Conservation (phyloP, 192 early-diverging fungal species). For the Backusella morwellensis region DNA sequence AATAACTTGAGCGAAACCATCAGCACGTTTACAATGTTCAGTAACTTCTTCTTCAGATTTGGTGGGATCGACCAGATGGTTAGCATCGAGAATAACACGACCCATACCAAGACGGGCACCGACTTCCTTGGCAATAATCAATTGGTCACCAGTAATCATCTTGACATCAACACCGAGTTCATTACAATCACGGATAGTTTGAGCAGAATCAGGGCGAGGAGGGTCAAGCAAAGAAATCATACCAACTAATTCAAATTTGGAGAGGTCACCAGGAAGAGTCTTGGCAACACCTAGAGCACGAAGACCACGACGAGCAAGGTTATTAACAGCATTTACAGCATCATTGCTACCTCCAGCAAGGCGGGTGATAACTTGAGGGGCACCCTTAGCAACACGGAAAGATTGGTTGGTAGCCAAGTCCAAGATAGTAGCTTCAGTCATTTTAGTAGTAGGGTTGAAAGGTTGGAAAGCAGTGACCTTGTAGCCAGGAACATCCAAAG, state of each 20-base stretch:
- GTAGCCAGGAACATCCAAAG: conserved; percentile 80
- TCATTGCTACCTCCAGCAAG: conserved; percentile 81
- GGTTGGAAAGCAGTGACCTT: conserved; percentile 82
- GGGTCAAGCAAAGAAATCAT: conserved; percentile 87
- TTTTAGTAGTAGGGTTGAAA: conserved; percentile 86
- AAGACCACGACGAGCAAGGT: conserved; percentile 86
- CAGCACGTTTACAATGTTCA: conserved; percentile 75
- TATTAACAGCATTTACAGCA: conserved; percentile 79
- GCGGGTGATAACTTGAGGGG: conserved; percentile 90
- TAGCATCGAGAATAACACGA: conserved; percentile 82
- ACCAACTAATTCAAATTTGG: conserved; percentile 77
- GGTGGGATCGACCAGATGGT: conserved; percentile 64
- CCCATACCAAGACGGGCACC: conserved; percentile 84
- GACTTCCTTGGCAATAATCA: conserved; percentile 88
- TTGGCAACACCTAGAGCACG: conserved; percentile 62
- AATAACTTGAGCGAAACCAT: conserved; percentile 94
- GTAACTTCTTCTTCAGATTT: conserved; percentile 67
- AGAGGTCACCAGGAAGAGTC: conserved; percentile 61
- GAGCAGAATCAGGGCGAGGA: conserved; percentile 79
- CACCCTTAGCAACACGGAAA: conserved; percentile 93
- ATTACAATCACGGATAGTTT: conserved; percentile 81
- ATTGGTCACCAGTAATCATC: conserved; percentile 94
- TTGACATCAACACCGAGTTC: conserved; percentile 83
- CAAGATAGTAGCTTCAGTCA: conserved; percentile 80
- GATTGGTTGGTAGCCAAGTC: conserved; percentile 64